Conservation (phyloP, 2,329 filamentous ascomycete genomes). For the Chalaropsis thielavioides region DNA sequence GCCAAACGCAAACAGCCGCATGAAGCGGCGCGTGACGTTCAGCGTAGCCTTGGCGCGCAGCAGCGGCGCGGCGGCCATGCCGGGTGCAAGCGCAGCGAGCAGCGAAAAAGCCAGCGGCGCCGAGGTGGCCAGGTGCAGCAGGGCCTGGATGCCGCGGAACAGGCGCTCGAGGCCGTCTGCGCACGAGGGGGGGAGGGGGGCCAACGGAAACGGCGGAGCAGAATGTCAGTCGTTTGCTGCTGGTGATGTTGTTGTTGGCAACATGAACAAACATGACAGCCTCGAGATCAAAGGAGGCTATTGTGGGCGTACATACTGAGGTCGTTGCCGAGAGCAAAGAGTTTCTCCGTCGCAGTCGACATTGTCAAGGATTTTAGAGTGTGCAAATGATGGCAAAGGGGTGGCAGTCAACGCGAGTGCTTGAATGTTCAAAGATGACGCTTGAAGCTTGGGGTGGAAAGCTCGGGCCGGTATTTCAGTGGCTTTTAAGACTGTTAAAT, state of each 20-base stretch:
- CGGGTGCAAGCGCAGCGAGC: conserved; percentile 17
- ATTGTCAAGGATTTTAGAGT: not conserved
- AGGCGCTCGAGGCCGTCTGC: conserved; percentile 48
- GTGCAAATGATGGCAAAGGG: not conserved
- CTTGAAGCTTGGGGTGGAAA: not conserved
- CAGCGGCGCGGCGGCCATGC: conserved; percentile 22
- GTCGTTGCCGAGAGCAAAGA: conserved; percentile 33
- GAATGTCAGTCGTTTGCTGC: not conserved
- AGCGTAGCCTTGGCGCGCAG: conserved; percentile 29
- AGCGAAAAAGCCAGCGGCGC: conserved; percentile 30
- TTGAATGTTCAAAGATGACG: not conserved
- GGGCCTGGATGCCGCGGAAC: conserved; percentile 42
- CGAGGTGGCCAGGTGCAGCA: conserved; percentile 34
- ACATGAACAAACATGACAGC: too few relatives aligned
- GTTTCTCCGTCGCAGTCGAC: conserved; percentile 2
- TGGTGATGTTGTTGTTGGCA: not conserved
- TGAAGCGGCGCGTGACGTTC: conserved; percentile 42
- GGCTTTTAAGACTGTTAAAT: not conserved
- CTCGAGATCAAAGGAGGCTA: not conserved
- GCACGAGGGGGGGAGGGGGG: conserved; percentile 32
- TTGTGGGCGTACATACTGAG: conserved; percentile 26
- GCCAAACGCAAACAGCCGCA: conserved; percentile 55
- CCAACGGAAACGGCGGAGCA: conserved; percentile 26
- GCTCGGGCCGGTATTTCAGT: not conserved
- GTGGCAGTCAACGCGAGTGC: not conserved